Evolutionary conservation across 768 basidiomycete genomes (phyloP).

Genomic region (Saitozyma sp.): DNA sequence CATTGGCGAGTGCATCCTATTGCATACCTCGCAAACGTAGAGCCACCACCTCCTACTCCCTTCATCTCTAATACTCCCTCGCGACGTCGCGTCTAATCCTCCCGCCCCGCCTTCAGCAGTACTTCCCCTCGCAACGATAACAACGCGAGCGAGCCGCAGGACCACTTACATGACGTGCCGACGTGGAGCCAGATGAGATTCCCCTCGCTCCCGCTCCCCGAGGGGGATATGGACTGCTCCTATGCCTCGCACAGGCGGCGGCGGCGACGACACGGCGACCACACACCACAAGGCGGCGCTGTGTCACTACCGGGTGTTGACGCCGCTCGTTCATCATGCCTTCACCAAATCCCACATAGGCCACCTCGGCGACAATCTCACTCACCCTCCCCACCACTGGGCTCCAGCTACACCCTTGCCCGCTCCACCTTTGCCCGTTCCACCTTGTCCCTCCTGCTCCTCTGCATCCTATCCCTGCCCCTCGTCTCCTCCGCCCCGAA

Average conservation of each 20-base stretch:
- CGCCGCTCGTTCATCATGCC: not conserved
- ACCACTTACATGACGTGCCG: not conserved
- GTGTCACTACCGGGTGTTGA: not conserved
- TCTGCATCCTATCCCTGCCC: slow-evolving; percentile 5
- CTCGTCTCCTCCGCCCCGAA: slow-evolving; percentile 16
- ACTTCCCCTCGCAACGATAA: too few species aligned
- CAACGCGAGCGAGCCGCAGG: too few species aligned
- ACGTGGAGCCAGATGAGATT: not conserved
- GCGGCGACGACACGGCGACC: not conserved
- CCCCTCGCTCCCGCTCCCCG: not conserved
- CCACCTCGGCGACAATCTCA: too few species aligned
- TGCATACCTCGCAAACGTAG: too few species aligned
- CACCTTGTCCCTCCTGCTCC: not conserved
- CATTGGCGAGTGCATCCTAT: too few species aligned
- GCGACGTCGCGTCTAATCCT: slow-evolving; percentile 11
- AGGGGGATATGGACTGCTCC: not conserved
- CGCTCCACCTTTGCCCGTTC: not conserved
- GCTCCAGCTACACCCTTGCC: not conserved
- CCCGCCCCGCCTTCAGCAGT: not conserved
- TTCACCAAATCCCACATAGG: too few species aligned
- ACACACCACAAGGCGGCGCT: not conserved
- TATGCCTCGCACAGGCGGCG: not conserved
- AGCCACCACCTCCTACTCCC: too few species aligned
- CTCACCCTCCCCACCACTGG: too few species aligned
- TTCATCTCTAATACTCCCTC: slow-evolving; percentile 4